These are phyloP conservation scores for Yamadazyma sp. DNA, from an alignment of 1,139 yeast species.

Conservation along the genomic window DNA sequence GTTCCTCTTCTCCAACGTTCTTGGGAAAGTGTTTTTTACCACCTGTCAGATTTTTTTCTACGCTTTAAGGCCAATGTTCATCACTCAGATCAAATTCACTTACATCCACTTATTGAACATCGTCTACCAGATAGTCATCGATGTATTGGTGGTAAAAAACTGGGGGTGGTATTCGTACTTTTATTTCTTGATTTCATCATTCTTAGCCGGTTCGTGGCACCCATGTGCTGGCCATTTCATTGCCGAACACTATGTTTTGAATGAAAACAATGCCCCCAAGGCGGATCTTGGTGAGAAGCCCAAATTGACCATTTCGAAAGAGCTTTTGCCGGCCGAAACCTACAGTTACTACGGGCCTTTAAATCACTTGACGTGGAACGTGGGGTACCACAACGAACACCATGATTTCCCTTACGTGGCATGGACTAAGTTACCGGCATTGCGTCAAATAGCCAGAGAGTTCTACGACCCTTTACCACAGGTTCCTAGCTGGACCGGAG, in stretches of 20 bases:
- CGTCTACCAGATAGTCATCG: conserved; percentile 57
- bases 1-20: conserved; percentile 64
- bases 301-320: conserved; percentile 28
- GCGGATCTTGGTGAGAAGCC: conserved; percentile 13
- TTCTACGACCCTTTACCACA: conserved; percentile 80
- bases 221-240: conserved; percentile 96
- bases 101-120: conserved; percentile 72
- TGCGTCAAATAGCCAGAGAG: conserved; percentile 70
- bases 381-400: conserved; percentile 92
- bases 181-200: conserved; percentile 74
- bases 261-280: conserved; percentile 51
- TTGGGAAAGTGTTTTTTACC: conserved; percentile 90
- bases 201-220: conserved; percentile 87
- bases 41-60: conserved; percentile 87
- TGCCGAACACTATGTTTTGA: conserved; percentile 85
- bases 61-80: conserved; percentile 86
- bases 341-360: conserved; percentile 85
- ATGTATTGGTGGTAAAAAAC: conserved; percentile 50
- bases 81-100: conserved; percentile 74
- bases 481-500: conserved; percentile 78
- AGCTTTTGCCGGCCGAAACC: conserved; percentile 66
- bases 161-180: conserved; percentile 67
- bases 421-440: conserved; percentile 75
- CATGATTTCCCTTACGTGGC: conserved; percentile 94
- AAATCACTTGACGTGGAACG: conserved; percentile 82